A percentile compares a stretch with the other conserved stretches of the same genome.
phyloP scores from a whole-genome alignment of 2,329 filamentous ascomycete species.

The Aspergillus phoenicis region DNA sequence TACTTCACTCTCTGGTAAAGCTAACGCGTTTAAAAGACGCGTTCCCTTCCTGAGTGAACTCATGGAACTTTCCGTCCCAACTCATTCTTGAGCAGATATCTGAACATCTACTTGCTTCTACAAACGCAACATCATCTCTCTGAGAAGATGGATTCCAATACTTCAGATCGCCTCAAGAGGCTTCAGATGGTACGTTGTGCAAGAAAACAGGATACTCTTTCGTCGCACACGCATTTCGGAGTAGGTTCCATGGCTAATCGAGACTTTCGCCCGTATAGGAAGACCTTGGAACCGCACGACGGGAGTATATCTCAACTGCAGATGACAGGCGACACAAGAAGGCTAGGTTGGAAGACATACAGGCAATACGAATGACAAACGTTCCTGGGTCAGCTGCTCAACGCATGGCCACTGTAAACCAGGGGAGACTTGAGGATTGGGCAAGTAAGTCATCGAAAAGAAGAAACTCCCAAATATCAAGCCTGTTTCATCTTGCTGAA shows the following conservation, averaged over 20 bases:
- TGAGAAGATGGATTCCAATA: slow-evolving; percentile 17
- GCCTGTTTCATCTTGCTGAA: slow-evolving; percentile 6
- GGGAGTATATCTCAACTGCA: slow-evolving; percentile 40
- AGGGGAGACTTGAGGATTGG: slow-evolving; percentile 33
- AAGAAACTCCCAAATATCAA: neutral
- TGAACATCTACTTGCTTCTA: neutral
- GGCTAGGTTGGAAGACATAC: slow-evolving; percentile 29
- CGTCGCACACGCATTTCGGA: neutral
- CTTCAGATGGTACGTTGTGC: slow-evolving; percentile 33
- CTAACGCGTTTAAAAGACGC: no score
- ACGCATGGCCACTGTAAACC: slow-evolving; percentile 29
- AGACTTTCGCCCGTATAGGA: slow-evolving; percentile 26
- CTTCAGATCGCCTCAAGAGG: slow-evolving; percentile 25
- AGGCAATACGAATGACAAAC: slow-evolving; percentile 34
- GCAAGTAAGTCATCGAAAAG: slow-evolving; percentile 32
- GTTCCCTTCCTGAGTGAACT: no score
- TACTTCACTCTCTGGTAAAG: no score
- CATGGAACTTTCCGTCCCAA: neutral
- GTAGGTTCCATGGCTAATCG: neutral
- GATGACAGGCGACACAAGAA: slow-evolving; percentile 24
- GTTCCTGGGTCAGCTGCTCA: slow-evolving; percentile 32
- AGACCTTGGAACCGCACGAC: slow-evolving; percentile 41
- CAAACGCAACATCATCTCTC: neutral
- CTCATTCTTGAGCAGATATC: neutral
- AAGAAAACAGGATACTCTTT: neutral